Evolutionary conservation across 495 filamentous ascomycete species (phyloP).

Genomic region (Talaromyces thailandensis): DNA sequence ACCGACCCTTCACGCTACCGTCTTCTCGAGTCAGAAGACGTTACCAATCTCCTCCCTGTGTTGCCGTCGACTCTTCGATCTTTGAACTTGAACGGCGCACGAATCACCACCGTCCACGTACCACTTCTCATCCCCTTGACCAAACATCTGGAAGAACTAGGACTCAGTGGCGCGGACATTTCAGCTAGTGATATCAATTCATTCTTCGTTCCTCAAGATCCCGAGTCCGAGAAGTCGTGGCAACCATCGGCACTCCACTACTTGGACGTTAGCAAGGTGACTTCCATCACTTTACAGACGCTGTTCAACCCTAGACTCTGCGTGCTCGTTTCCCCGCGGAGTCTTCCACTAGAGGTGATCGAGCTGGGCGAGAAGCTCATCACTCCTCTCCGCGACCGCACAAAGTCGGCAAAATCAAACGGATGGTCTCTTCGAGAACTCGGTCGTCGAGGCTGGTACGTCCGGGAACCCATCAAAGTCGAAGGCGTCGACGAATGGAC

Average conservation of each 20-base stretch:
- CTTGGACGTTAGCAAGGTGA: constrained; percentile 59
- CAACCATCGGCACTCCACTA: constrained; percentile 62
- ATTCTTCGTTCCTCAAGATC: constrained; percentile 29
- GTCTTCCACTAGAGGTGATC: constrained; percentile 69
- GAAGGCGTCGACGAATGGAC: constrained; percentile 16
- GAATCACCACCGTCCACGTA: constrained; percentile 57
- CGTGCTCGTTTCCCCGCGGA: constrained; percentile 49
- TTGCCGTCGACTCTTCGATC: constrained; percentile 63
- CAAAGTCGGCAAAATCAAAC: constrained; percentile 37
- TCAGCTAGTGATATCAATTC: constrained; percentile 54
- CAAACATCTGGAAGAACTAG: constrained; percentile 74
- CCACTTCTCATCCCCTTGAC: constrained; percentile 58
- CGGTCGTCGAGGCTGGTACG: constrained; percentile 64
- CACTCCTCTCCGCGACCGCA: constrained; percentile 44
- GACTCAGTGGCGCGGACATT: constrained; percentile 59
- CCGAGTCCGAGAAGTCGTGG: constrained; percentile 30
- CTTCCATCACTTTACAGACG: constrained; percentile 47
- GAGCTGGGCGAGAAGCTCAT: constrained; percentile 69
- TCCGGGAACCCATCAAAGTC: constrained; percentile 33
- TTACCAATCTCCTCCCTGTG: constrained; percentile 56
- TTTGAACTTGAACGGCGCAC: constrained; percentile 69
- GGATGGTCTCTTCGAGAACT: constrained; percentile 66
- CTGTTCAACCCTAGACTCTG: constrained; percentile 52
- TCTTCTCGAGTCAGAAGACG: constrained; percentile 55
- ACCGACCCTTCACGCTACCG: constrained; percentile 67